Evolutionary conservation across 1,139 yeast genomes (phyloP).

Genomic region (Yamadazyma sp.): DNA sequence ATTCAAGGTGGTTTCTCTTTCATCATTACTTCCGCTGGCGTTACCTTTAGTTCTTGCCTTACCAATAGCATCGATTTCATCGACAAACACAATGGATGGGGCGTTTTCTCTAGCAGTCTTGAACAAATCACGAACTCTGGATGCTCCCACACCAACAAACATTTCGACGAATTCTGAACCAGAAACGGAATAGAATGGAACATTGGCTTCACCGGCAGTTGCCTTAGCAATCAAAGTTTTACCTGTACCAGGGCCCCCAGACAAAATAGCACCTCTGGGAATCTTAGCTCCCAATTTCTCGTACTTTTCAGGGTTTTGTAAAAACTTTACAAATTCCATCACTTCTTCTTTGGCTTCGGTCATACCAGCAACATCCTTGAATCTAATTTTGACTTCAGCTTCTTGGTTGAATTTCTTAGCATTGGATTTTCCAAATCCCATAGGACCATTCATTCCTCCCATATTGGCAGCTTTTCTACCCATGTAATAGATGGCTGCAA

Average conservation of each 20-base stretch:
- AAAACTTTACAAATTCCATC: conserved; percentile 93
- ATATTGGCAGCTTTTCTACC: conserved; percentile 54
- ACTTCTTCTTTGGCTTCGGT: conserved; percentile 97
- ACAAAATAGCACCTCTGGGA: conserved; percentile 94
- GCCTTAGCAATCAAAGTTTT: conserved; percentile 96
- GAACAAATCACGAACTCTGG: conserved; percentile 92
- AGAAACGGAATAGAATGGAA: conserved; percentile 90
- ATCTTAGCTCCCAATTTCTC: conserved; percentile 93
- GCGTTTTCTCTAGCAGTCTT: conserved; percentile 90
- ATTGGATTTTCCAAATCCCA: conserved; percentile 80
- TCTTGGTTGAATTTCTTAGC: conserved; percentile 93
- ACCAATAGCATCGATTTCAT: conserved; percentile 98
- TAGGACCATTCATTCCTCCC: conserved; percentile 63
- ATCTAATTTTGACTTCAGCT: conserved; percentile 82
- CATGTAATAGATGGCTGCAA: conserved; percentile 84
- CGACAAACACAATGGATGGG: conserved; percentile 91
- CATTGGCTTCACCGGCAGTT: conserved; percentile 98
- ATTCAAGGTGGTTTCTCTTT: conserved; percentile 93
- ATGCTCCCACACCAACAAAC: conserved; percentile 99
- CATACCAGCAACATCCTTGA: conserved; percentile 96
- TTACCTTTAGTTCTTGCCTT: conserved; percentile 85
- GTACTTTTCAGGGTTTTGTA: conserved; percentile 85
- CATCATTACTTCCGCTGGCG: conserved; percentile 89
- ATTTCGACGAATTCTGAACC: conserved; percentile 99
- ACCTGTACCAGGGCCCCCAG: conserved; percentile 99